phyloP scores from a whole-genome alignment of 2,329 filamentous ascomycete genomes.

The Aspergillus sp. region DNA sequence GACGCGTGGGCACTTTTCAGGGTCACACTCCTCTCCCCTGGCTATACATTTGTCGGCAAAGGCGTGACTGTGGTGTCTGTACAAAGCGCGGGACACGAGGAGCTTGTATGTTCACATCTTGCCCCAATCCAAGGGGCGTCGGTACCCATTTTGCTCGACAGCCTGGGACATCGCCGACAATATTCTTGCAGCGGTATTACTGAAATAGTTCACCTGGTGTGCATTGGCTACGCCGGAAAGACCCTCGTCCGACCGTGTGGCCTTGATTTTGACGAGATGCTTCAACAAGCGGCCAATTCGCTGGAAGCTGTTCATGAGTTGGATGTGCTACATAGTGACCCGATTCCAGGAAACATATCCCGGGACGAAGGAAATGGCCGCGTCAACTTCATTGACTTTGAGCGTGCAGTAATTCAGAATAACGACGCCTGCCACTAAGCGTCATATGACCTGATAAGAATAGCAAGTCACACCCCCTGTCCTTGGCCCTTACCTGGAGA shows the following conservation, averaged over 20 bases:
- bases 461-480: background rate
- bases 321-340: conserved; percentile 22
- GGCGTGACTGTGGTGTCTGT: conserved; percentile 23
- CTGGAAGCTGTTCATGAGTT: conserved; percentile 21
- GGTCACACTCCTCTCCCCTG: conserved; percentile 28
- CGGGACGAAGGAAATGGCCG: conserved; percentile 7
- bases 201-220: conserved; percentile 23
- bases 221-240: conserved; percentile 22
- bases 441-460: conserved; percentile 16
- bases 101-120: conserved; percentile 25
- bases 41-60: conserved; percentile 32
- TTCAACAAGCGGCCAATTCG: conserved; percentile 20
- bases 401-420: conserved; percentile 17
- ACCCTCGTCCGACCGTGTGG: conserved; percentile 15
- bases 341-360: conserved; percentile 21
- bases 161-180: conserved; percentile 21
- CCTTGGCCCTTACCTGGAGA: background rate
- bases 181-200: conserved; percentile 26
- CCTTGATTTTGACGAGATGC: conserved; percentile 7
- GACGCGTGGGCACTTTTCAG: conserved; percentile 27
- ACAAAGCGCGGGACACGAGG: conserved; percentile 20
- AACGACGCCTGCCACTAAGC: conserved; percentile 8
- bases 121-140: conserved; percentile 24
- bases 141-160: conserved; percentile 26
- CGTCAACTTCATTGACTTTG: conserved; percentile 24